phyloP scores from a whole-genome alignment of 2,329 filamentous ascomycete genomes.

The Phyllosticta citrichinensis region DNA sequence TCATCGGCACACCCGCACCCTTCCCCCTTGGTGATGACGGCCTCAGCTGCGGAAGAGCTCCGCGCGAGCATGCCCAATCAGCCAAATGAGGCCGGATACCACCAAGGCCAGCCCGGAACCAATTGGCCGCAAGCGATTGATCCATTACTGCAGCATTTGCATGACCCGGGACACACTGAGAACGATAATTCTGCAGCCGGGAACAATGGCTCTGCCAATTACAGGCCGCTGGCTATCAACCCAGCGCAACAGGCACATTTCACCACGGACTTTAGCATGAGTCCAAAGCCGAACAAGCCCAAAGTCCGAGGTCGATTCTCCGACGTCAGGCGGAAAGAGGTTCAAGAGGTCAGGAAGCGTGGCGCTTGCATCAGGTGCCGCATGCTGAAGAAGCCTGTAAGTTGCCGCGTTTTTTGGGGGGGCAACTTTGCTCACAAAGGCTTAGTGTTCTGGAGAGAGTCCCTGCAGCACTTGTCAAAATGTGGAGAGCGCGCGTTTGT shows the following conservation, averaged over 20 bases:
- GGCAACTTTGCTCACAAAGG: not conserved
- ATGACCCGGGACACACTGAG: slow-evolving; percentile 22
- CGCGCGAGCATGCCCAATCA: slow-evolving; percentile 23
- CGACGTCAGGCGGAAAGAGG: slow-evolving; percentile 46
- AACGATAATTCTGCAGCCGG: slow-evolving; percentile 12
- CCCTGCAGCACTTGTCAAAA: slow-evolving; percentile 50
- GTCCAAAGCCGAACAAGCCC: slow-evolving; percentile 29
- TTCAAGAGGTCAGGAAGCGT: slow-evolving; percentile 48
- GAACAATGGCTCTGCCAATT: slow-evolving; percentile 12
- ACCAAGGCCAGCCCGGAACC: slow-evolving; percentile 20
- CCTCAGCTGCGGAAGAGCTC: slow-evolving; percentile 31
- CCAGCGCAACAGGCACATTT: slow-evolving; percentile 20
- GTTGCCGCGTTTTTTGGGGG: not conserved
- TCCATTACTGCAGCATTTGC: slow-evolving; percentile 16
- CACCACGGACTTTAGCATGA: slow-evolving; percentile 29
- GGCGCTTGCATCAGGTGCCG: slow-evolving; percentile 54
- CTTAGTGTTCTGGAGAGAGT: slow-evolving; percentile 45
- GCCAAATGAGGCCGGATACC: slow-evolving; percentile 25
- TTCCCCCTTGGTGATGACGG: slow-evolving; percentile 28
- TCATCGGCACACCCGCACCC: slow-evolving; percentile 25
- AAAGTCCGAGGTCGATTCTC: slow-evolving; percentile 49
- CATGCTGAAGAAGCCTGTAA: slow-evolving; percentile 50
- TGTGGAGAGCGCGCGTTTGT: slow-evolving; percentile 51
- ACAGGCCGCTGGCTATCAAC: slow-evolving; percentile 30
- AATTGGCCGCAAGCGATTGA: slow-evolving; percentile 8